These are phyloP conservation scores for Ophiostoma himal-ulmi DNA, from an alignment of 2,329 filamentous ascomycete species.

Conservation along the genomic window DNA sequence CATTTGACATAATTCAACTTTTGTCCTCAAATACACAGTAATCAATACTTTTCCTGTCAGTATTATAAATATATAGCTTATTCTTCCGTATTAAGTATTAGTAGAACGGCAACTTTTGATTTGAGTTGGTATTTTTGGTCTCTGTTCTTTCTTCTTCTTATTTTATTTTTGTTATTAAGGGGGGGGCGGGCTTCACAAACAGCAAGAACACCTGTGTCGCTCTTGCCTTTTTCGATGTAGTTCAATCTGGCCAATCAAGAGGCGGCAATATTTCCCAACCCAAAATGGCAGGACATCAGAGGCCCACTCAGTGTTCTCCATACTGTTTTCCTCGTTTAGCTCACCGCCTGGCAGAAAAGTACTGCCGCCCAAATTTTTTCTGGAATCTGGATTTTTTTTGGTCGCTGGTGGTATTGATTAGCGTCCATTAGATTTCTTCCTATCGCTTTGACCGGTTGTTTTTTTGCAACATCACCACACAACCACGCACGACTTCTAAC, in stretches of 20 bases:
- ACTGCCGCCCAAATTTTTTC: constrained; percentile 15
- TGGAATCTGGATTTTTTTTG: constrained; percentile 6
- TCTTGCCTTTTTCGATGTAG: constrained; percentile 10
- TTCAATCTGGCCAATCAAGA: not conserved
- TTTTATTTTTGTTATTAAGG: no score
- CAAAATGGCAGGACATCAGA: not conserved
- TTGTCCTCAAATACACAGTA: no score
- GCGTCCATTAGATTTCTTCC: not conserved
- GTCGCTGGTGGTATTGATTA: not conserved
- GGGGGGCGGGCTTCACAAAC: not conserved
- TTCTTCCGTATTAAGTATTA: no score
- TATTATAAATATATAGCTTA: no score
- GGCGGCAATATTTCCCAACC: not conserved
- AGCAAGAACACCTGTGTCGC: constrained; percentile 1
- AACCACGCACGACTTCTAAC: not conserved
- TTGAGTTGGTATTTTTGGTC: no score
- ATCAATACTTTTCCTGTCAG: no score
- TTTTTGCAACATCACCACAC: not conserved
- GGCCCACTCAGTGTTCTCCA: not conserved
- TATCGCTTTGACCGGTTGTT: not conserved
- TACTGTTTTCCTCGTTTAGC: not conserved
- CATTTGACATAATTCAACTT: no score
- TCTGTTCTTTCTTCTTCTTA: no score
- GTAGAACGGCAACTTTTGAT: no score
- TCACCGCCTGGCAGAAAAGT: constrained; percentile 17